These are phyloP conservation scores for Elongisporangium prolatum DNA, from an alignment of 352 stramenopile species.

Conservation along the genomic window DNA sequence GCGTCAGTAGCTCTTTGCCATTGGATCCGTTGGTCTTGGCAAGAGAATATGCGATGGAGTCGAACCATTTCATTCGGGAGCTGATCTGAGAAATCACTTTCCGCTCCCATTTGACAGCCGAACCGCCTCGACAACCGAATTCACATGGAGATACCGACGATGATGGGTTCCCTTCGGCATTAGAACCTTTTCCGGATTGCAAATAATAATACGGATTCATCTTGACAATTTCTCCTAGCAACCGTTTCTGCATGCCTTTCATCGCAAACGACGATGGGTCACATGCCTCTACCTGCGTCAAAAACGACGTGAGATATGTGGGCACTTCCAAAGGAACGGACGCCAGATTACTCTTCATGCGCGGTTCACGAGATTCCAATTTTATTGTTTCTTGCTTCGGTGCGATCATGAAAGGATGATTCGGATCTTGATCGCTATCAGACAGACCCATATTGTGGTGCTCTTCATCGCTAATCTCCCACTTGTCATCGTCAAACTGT, in stretches of 20 bases:
- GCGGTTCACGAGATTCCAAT: constrained; percentile 7
- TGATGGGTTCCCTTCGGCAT: constrained; percentile 5
- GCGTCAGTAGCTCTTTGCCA: constrained; percentile 55
- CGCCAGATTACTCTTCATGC: constrained; percentile 19
- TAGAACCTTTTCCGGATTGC: constrained; percentile 19
- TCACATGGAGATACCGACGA: constrained; percentile 22
- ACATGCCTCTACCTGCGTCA: constrained; percentile 33
- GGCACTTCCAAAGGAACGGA: constrained; percentile 17
- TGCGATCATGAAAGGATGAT: background rate
- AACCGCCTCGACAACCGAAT: constrained; percentile 46
- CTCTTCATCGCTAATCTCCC: constrained; percentile 3
- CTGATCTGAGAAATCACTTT: constrained; percentile 75
- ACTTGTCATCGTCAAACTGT: constrained; percentile 3
- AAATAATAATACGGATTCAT: constrained; percentile 75
- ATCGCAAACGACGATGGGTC: constrained; percentile 59
- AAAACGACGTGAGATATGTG: constrained; percentile 34
- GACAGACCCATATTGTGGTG: constrained; percentile 5
- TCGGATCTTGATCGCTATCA: constrained; percentile 1
- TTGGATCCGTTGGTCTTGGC: constrained; percentile 32
- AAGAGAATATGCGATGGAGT: constrained; percentile 69
- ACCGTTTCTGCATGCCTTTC: constrained; percentile 50
- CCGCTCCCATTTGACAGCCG: constrained; percentile 54
- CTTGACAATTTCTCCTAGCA: constrained; percentile 61
- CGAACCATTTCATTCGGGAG: constrained; percentile 77
- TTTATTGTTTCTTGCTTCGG: background rate